phyloP scores from a whole-genome alignment of 2,329 filamentous ascomycete species.

The Sporothrix brunneoviolacea region DNA sequence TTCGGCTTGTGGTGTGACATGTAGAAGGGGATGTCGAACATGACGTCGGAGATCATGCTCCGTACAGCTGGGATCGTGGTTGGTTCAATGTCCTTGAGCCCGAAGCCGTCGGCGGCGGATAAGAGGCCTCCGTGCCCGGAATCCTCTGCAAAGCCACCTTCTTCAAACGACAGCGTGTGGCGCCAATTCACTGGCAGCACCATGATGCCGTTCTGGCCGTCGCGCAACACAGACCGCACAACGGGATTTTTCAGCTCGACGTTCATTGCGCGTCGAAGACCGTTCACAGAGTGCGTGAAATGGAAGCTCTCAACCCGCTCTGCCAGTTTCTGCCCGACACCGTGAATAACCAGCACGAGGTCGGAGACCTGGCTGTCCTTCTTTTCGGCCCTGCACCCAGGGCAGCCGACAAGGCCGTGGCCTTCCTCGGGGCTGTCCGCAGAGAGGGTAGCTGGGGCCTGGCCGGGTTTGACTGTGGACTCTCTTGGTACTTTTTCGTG shows the following conservation, averaged over 20 bases:
- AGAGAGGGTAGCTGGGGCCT: not conserved
- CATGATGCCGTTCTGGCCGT: conserved; percentile 85
- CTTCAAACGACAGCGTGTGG: conserved; percentile 78
- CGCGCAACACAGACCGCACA: conserved; percentile 68
- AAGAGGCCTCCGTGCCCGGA: conserved; percentile 44
- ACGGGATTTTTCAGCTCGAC: conserved; percentile 68
- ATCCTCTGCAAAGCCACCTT: conserved; percentile 44
- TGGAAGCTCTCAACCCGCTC: conserved; percentile 94
- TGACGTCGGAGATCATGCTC: conserved; percentile 90
- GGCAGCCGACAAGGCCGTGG: conserved; percentile 32
- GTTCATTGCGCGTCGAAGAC: conserved; percentile 79
- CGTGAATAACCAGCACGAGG: conserved; percentile 83
- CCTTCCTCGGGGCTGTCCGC: not conserved
- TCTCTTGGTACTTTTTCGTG: conserved; percentile 38
- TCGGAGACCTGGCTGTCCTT: conserved; percentile 70
- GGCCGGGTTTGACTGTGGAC: conserved; percentile 16
- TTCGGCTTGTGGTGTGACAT: conserved; percentile 92
- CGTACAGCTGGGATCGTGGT: conserved; percentile 86
- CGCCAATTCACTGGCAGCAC: conserved; percentile 93
- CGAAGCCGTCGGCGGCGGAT: conserved; percentile 51
- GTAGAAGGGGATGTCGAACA: conserved; percentile 98
- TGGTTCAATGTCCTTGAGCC: conserved; percentile 84
- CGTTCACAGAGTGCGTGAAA: conserved; percentile 93
- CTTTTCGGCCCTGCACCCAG: conserved; percentile 58
- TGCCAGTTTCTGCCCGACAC: conserved; percentile 93